A percentile compares a stretch with the other conserved stretches of the same genome.
Conservation (phyloP, 768 basidiomycete species). For the Lepiota brunneoincarnata region DNA sequence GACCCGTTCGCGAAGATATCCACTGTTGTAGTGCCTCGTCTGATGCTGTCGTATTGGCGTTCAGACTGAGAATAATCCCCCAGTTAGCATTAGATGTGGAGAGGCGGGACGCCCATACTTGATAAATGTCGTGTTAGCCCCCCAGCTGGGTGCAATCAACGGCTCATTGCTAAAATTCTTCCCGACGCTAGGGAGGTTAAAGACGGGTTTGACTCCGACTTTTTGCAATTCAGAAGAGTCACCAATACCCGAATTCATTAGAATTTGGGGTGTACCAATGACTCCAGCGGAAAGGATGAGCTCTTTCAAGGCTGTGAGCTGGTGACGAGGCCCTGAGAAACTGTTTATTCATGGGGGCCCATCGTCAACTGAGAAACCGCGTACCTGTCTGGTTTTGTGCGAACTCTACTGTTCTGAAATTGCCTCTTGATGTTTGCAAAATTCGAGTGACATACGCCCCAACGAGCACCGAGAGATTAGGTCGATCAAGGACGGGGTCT, state of each 20-base stretch:
- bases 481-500: constrained; percentile 21
- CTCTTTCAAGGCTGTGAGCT: constrained; percentile 42
- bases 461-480: constrained; percentile 32
- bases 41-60: neutral
- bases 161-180: constrained; percentile 18
- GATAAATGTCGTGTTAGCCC: neutral
- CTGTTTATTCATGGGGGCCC: no score
- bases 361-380: neutral
- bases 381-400: neutral
- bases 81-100: neutral
- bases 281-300: constrained; percentile 37
- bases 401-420: neutral
- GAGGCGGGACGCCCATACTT: neutral
- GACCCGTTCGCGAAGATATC: constrained; percentile 11
- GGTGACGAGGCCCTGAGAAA: constrained; percentile 3
- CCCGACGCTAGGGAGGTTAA: constrained; percentile 23
- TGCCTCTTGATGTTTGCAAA: constrained; percentile 12
- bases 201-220: constrained; percentile 15
- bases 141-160: neutral
- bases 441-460: constrained; percentile 26
- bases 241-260: constrained; percentile 26
- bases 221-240: constrained; percentile 15
- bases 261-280: constrained; percentile 21
- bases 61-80: neutral
- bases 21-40: constrained; percentile 7